These are phyloP conservation scores for Metschnikowia proteae DNA, from an alignment of 805 yeast species.

Conservation along the genomic window DNA sequence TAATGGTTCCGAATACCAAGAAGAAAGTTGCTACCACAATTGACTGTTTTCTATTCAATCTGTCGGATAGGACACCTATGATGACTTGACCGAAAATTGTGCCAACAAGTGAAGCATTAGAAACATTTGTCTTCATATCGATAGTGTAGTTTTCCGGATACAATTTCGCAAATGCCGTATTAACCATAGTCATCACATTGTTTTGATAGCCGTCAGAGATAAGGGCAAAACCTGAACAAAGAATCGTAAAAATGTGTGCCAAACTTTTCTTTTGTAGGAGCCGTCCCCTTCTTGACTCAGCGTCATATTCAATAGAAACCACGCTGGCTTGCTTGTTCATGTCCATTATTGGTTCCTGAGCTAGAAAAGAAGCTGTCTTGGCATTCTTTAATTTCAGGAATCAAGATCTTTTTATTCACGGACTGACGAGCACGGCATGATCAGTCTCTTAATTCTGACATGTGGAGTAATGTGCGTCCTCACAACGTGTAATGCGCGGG, in stretches of 20 bases:
- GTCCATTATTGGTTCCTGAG: not conserved
- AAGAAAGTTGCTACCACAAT: constrained; percentile 59
- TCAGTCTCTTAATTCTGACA: not conserved
- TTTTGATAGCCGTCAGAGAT: constrained; percentile 78
- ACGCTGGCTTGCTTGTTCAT: constrained; percentile 4
- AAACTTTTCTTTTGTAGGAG: constrained; percentile 20
- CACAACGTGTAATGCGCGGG: constrained; percentile 2
- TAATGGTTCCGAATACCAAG: constrained; percentile 58
- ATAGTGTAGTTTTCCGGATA: constrained; percentile 41
- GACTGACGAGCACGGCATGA: not conserved
- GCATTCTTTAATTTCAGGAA: not conserved
- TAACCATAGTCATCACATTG: constrained; percentile 67
- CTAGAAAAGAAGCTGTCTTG: not conserved
- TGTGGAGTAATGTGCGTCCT: constrained; percentile 1
- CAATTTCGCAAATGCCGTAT: constrained; percentile 48
- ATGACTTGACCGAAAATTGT: constrained; percentile 68
- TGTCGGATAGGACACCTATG: constrained; percentile 62
- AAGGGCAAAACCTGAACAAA: constrained; percentile 72
- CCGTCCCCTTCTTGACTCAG: constrained; percentile 29
- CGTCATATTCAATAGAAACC: constrained; percentile 28
- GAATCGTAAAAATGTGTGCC: constrained; percentile 41
- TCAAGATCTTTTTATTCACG: not conserved
- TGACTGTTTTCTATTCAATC: constrained; percentile 68
- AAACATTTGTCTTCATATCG: constrained; percentile 57
- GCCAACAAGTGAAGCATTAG: constrained; percentile 66